These are phyloP conservation scores for Rosa chinensis DNA, from an alignment of 306 rosid species.

Conservation along the genomic window DNA sequence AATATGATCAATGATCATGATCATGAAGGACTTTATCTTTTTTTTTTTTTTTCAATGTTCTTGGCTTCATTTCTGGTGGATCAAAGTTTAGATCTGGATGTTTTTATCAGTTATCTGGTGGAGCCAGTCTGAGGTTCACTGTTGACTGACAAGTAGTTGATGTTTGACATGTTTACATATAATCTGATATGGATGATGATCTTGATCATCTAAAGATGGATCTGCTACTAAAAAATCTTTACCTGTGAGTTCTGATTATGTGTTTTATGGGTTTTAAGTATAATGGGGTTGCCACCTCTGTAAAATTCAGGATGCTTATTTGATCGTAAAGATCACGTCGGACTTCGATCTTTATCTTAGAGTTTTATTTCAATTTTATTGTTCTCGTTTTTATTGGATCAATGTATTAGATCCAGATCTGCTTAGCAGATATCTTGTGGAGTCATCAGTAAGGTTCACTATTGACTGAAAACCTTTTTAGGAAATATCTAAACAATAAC, in stretches of 20 bases:
- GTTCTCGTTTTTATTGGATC: conserved; percentile 1
- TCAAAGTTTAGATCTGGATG: conserved; percentile 6
- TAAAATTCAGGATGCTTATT: background rate
- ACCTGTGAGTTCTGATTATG: background rate
- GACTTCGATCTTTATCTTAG: background rate
- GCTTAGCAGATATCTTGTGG: background rate
- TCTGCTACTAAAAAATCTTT: background rate
- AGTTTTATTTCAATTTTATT: background rate
- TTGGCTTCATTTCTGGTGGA: background rate
- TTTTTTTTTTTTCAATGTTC: background rate
- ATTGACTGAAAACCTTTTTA: background rate
- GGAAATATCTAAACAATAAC: background rate
- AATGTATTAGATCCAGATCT: conserved; percentile 2
- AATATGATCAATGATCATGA: background rate
- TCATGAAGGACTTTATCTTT: background rate
- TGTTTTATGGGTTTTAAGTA: background rate
- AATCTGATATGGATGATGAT: background rate
- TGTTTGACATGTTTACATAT: background rate
- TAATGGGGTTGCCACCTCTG: background rate
- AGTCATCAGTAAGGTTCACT: background rate
- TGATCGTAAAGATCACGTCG: background rate
- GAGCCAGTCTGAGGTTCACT: background rate
- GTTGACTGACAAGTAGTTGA: background rate
- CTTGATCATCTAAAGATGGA: background rate
- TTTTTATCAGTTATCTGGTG: background rate